Conservation (phyloP, 2,329 filamentous ascomycete genomes). For the Nectriaceae sp. region DNA sequence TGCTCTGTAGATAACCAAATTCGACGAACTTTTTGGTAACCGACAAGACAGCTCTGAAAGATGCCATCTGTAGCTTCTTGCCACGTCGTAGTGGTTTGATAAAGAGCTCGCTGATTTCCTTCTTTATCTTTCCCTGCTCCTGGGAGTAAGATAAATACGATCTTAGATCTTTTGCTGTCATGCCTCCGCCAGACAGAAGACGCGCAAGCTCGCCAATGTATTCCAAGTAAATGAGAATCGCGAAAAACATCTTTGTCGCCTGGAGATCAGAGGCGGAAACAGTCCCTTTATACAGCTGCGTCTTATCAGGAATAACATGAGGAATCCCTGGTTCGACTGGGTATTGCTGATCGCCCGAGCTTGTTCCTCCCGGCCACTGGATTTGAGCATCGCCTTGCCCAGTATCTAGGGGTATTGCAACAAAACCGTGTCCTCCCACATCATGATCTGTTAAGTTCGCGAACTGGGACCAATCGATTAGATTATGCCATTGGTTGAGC, state of each 20-base stretch:
- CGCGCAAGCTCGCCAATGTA: background rate
- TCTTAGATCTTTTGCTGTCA: background rate
- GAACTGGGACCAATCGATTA: too few relatives aligned
- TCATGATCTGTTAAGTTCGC: too few relatives aligned
- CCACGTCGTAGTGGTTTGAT: accelerated
- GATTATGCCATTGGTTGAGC: too few relatives aligned
- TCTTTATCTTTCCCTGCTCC: background rate
- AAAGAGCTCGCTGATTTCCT: background rate
- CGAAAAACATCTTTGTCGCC: background rate
- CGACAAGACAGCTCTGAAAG: constrained; percentile 7
- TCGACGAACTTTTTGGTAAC: constrained; percentile 11
- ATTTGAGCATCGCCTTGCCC: too few relatives aligned
- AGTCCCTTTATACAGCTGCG: too few relatives aligned
- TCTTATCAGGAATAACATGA: too few relatives aligned
- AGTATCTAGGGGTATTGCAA: too few relatives aligned
- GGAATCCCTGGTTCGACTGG: too few relatives aligned
- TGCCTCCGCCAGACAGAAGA: background rate
- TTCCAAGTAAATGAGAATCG: background rate
- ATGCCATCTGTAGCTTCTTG: background rate
- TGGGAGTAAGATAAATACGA: background rate
- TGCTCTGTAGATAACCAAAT: constrained; percentile 11
- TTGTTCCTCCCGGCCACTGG: too few relatives aligned
- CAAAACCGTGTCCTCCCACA: too few relatives aligned
- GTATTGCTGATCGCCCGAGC: too few relatives aligned
- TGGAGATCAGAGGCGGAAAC: background rate